Base-by-base conservation (phyloP, 1,284 basidiomycete genomes). In the Tylopilus orsonianus region DNA sequence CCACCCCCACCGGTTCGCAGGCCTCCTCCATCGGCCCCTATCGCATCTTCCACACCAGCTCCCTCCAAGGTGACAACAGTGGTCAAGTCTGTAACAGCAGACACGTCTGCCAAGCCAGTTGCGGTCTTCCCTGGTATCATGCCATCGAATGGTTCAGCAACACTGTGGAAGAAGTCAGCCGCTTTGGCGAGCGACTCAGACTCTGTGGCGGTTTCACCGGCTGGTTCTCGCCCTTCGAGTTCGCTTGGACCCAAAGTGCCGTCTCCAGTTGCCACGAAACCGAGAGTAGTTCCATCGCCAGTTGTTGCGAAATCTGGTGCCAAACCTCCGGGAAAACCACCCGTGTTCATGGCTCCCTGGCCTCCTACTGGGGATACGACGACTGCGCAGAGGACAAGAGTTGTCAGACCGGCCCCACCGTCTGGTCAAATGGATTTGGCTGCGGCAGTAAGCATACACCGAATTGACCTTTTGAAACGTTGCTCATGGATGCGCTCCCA, bases 371-470 rank as follows among this genome's bases (percentile, higher is more conserved):
- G n/a, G n/a, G 69, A 60, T 22, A 69, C 73, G 4, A 66, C 74
- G 1, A 65, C 71, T 20, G 71, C 75, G n/a, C 72, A 78, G 53
- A 66, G 72, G 55, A 71, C 76, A 57, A 67, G 72, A 35, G 72
- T 69, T 20, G 73, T 71, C 13, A 60, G 64, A 37, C 63, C 60
- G 19, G 60, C 64, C 41, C 72, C 73, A 2, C 69, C 73, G 8
- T 73, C 62, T 22, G 84, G 90, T 22, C 90, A 93, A 65, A 61
- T 92, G 70, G 91, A 93, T 70, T 71, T 94, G 56, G 90, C 90
- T 53, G 89, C 90, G 56, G 81, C 77, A 44, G 87, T 89, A 58
- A 72, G 84, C 76, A 6, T 33, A 42, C 27, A 26, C 6, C 32
- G 13, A 27, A 13, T 23, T 42, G n/a, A n/a, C 10, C 19, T 6